Base-by-base conservation (phyloP, 352 stramenopile genomes). In the Phytophthora chlamydospora region DNA sequence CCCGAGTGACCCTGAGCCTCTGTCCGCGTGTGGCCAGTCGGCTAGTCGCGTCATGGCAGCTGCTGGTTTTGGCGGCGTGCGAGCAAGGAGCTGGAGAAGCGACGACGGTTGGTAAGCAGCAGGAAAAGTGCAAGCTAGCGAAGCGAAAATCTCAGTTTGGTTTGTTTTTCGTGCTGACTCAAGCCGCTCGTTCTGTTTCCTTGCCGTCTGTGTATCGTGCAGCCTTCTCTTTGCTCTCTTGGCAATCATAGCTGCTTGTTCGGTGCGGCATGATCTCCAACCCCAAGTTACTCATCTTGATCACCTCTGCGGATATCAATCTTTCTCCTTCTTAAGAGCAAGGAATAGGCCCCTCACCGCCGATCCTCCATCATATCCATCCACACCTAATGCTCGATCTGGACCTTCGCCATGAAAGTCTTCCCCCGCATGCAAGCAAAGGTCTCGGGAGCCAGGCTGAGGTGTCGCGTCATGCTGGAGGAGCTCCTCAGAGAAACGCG, bases 101-200 rank as follows among this genome's bases (percentile, higher is more conserved):
- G 41, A 67, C 19, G 53, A 62, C 48, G 71, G 58, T 68, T 36
- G 59, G 38, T 58, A 67, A 71, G 41, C 32, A 71, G 63, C 57
- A 68, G 48, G 50, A 66, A 62, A 29, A 72, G 58, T 69, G 62
- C 62, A 71, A 72, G 62, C 57, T 51, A 68, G 64, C 56, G 44
- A 63, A 55, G 43, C 5, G 13, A 34, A 24, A 73, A 71, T 65
- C 43, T 73, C 60, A 71, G 49, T 67, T 73, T 77, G 54, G 52
- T 69, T 73, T 76, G 46, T 66, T 64, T 70, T 67, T 70, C 52
- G 41, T 69, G 40, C 50, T 58, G 40, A 56, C 36, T 55, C 41
- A 39, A 11, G 19, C 14, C 44, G 32, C 19, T 48, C 41, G 55
- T 27, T 13, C 33, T 40, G 24, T 9, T 55, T 53, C 8, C 16